Base-by-base conservation (phyloP, 2,329 filamentous ascomycete genomes). In the Venturia pyrina region DNA sequence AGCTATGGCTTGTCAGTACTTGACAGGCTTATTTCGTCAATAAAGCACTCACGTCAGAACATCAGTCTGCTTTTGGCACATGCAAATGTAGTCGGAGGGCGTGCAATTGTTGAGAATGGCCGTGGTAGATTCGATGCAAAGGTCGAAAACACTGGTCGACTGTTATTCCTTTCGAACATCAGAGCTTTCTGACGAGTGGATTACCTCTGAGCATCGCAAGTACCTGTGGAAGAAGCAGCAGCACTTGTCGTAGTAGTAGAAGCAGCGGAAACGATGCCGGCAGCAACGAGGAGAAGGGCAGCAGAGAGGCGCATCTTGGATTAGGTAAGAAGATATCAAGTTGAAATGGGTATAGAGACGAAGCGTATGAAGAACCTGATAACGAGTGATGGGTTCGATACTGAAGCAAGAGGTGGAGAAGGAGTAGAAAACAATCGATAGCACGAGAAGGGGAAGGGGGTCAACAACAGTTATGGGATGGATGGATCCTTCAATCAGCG, bases 61-160 rank as follows among this genome's bases (percentile, higher is more conserved):
- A 64, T 24, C 48, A 1, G 82, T 79, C 46, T 72, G 80, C 73
- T 82, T 83, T 70, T 83, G 76, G 75, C 85, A 88, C 40, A 86
- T 77, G 75, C 86, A 88, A 70, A 77, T 74, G 75, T 78, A 84
- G 74, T 85, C 81, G 68, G 80, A 81, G 50, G 70, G 65, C 41
- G 68, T 70, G 74, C 83, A 85, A 59, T 69, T 70, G 21, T 76
- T 68, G 70, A 83, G 74, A 66, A 78, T 77, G 10, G 73, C 71
- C 68, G 78, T 69, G 70, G 77, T 76, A 66, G 75, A 74, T 7
- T 69, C 66, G 40, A 81, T 71, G 71, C 82, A 85, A 68, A 77
- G 76, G 67, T 81, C 75, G 72, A 84, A 76, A 71, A 84, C 83
- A 73, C 81, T 83, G 68, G 21, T 64, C 5, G 43, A 62, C 61